Base-by-base conservation (phyloP, 768 basidiomycete species). In the Suillus subluteus region DNA sequence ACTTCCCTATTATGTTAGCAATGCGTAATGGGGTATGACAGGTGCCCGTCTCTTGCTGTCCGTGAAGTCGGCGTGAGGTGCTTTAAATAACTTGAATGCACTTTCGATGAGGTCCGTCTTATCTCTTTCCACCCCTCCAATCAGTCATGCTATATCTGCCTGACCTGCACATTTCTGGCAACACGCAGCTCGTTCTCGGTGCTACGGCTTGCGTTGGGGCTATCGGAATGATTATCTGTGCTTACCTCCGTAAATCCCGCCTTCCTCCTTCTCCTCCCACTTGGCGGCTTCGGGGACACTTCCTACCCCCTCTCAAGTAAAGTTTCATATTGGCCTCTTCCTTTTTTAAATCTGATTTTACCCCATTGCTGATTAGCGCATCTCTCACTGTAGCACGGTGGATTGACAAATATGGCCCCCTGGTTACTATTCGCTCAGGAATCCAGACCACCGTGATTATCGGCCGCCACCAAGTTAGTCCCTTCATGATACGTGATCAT, bases 231-330 rank as follows among this genome's bases (percentile, higher is more conserved):
- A 54, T 54, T 18, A 3, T 30, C 16, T 15, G 52, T 16, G 16
- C 16, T 30, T 30, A 18, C 26, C 52, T 9, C 30, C 26, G 52
- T 11, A 30, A 18, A 18, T 30, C 52, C 52, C 4, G 16, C 52
- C 52, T 54, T 16, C 52, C 52, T 30, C 52, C 52, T 30, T 54
- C 52, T 11, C 52, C 52, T 54, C 52, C 52, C 7, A 52, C 52
- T 9, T 30, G 52, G 52, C 7, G 52, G 16, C 52, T 52, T 30
- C 26, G 26, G 26, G 52, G 52, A 30, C 52, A 52, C 16, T 30
- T 52, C 16, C 52, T 52, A 16, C 52, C 52, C 15, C 26, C 23
- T 16, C 15, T 4, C 7, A 30, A 30, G 52, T 52, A 1, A 52
- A 52, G 26, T 52, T 26, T 52, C 23, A 52, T 16, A 30, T 30